Percentiles rank a stretch among this genome's conserved stretches.
These are phyloP conservation scores for Tylopilus sp. DNA, from an alignment of 1,284 basidiomycete species.

Conservation along the genomic window DNA sequence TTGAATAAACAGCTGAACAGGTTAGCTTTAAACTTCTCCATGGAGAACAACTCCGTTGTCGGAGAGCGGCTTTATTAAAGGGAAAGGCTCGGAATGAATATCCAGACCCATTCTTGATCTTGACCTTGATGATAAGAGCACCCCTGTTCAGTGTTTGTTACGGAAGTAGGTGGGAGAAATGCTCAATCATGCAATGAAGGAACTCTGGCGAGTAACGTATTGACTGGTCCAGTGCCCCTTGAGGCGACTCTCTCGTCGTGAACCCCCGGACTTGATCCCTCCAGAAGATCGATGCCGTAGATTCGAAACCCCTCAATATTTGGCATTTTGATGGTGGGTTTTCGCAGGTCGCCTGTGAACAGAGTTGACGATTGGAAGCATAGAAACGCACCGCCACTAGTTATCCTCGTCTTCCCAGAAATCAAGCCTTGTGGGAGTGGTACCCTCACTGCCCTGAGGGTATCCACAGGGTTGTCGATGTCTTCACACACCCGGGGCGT, in stretches of 20 bases:
- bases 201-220: background rate
- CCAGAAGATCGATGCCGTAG: background rate
- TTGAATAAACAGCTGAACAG: conserved; percentile 38
- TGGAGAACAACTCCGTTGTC: conserved; percentile 52
- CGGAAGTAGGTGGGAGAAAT: background rate
- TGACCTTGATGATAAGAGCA: conserved; percentile 49
- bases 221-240: background rate
- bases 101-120: conserved; percentile 51
- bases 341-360: too few species aligned
- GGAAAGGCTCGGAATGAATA: conserved; percentile 44
- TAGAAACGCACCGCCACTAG: too few species aligned
- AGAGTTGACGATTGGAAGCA: too few species aligned
- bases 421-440: too few species aligned
- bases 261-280: conserved; percentile 1
- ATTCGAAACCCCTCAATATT: conserved; percentile 2
- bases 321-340: conserved; percentile 4
- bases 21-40: conserved; percentile 43
- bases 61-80: conserved; percentile 49
- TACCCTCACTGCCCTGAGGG: too few species aligned
- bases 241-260: background rate
- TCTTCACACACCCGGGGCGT: too few species aligned
- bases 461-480: too few species aligned
- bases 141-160: conserved; percentile 16
- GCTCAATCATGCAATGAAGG: background rate
- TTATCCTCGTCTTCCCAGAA: too few species aligned